A percentile compares a stretch with the other conserved stretches of the same genome.
Evolutionary conservation across 768 basidiomycete species (phyloP).

Genomic region (Chalciporus chontae): DNA sequence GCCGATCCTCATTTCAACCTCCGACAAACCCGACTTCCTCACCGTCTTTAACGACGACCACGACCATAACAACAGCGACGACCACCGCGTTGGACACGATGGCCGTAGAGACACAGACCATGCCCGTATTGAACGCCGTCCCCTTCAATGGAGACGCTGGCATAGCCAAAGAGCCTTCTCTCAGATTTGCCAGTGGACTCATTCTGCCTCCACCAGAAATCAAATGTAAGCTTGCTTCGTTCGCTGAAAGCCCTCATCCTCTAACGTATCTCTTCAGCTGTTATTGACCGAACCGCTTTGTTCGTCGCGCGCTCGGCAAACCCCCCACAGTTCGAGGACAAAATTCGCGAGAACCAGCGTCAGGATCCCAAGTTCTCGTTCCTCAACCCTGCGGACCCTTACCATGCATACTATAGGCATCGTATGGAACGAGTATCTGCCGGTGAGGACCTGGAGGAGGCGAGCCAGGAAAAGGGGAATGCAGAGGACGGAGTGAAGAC

Average conservation of each 20-base stretch:
- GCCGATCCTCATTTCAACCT: slow-evolving; percentile 26
- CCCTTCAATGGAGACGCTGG: slow-evolving; percentile 39
- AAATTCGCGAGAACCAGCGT: slow-evolving; percentile 95
- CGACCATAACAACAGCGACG: slow-evolving; percentile 18
- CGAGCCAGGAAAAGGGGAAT: slow-evolving; percentile 42
- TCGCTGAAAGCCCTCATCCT: neutral
- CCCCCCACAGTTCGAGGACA: slow-evolving; percentile 91
- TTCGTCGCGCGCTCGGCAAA: slow-evolving; percentile 94
- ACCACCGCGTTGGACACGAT: slow-evolving; percentile 43
- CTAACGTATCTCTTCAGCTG: slow-evolving; percentile 46
- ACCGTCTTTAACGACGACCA: slow-evolving; percentile 20
- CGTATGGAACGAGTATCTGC: slow-evolving; percentile 79
- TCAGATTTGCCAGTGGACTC: slow-evolving; percentile 74
- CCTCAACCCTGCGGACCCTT: slow-evolving; percentile 94
- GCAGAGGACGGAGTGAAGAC: slow-evolving; percentile 30
- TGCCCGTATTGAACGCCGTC: slow-evolving; percentile 40
- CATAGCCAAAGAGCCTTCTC: slow-evolving; percentile 35
- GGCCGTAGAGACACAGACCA: slow-evolving; percentile 43
- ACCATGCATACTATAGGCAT: slow-evolving; percentile 97
- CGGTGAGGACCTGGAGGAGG: slow-evolving; percentile 70
- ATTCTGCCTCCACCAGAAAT: slow-evolving; percentile 97
- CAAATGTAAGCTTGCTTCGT: slow-evolving; percentile 54
- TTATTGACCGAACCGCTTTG: slow-evolving; percentile 92
- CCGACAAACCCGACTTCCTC: slow-evolving; percentile 14
- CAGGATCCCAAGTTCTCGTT: slow-evolving; percentile 98